Evolutionary conservation across 805 yeast genomes (phyloP).

Genomic region (Saccharomycopsis schoenii): DNA sequence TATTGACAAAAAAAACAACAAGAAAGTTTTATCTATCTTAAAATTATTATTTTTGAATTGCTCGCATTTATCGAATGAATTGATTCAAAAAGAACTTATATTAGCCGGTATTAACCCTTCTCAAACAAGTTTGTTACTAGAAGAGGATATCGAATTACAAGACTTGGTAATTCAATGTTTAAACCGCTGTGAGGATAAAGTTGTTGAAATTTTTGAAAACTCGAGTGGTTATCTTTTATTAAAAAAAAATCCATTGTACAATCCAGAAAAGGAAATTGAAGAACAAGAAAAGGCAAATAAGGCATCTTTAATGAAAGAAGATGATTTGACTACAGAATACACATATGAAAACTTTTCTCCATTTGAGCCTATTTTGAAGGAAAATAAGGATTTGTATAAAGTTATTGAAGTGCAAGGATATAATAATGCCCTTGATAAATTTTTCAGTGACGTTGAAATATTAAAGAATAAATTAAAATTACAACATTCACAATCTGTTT

Average conservation of each 20-base stretch:
- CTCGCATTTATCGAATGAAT: constrained; percentile 69
- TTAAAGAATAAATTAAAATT: constrained; percentile 64
- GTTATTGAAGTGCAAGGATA: constrained; percentile 50
- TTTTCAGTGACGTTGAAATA: constrained; percentile 78
- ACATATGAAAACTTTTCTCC: constrained; percentile 65
- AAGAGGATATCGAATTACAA: constrained; percentile 24
- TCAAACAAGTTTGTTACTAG: constrained; percentile 26
- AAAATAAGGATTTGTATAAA: constrained; percentile 25
- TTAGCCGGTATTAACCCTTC: constrained; percentile 39
- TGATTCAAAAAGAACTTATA: constrained; percentile 51
- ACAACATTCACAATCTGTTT: constrained; percentile 69
- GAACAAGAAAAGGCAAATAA: constrained; percentile 14
- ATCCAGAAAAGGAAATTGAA: constrained; percentile 28
- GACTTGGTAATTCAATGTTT: constrained; percentile 34
- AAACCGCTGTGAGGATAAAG: constrained; percentile 35
- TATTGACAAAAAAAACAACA: constrained; percentile 16
- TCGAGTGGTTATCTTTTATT: constrained; percentile 54
- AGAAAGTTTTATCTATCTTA: constrained; percentile 50
- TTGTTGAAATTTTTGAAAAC: constrained; percentile 31
- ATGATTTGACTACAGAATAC: constrained; percentile 30
- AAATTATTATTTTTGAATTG: constrained; percentile 58
- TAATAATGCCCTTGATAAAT: constrained; percentile 72
- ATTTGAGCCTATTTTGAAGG: constrained; percentile 40
- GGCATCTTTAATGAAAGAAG: constrained; percentile 12
- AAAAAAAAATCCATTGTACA: constrained; percentile 44